Evolutionary conservation across 768 basidiomycete species (phyloP), one percentile per base, ranked within the genome.

Genomic region (Psilocybe subaeruginosa): DNA sequence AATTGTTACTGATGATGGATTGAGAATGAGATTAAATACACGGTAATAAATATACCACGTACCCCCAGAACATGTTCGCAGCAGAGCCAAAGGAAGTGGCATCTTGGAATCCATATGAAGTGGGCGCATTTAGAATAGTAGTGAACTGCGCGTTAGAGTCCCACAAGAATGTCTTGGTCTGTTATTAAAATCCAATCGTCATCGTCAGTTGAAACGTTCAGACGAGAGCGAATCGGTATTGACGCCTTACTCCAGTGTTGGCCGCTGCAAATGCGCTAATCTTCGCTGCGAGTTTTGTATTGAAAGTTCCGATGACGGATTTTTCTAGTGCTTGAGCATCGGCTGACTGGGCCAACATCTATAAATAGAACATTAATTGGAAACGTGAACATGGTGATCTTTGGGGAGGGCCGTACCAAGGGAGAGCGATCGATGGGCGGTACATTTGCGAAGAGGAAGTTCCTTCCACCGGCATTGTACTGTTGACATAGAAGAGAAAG

Each of bases 1-100:
- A 83, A 67, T 82, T 77, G 61, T 86, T 84, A 12, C 85, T 85
- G 56, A 3, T 8, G n/a, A n/a, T 17, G 55, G 31, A 23, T 23
- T 23, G 17, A 39, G 55, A 37, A 14, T 19, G 16, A 53, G 33
- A 35, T 7, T 7, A 11, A 35, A 7, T 35, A 7, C 33, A 35
- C 11, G 33, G 33, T 35, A 35, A 35, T 35, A 7, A 11, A 3
- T 35, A 35, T 35, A 11, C 19, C 0, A 46, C 81, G 55, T 63
- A 84, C 83, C 80, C 82, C 85, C 85, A 86, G 77, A 86, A 86
- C 50, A 78, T 71, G 9, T 77, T 77, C 5, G 76, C 39, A 17
- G 70, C 74, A 8, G 68, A 70, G 14, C 84, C 84, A 59, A 73
- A 82, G 0, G 80, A 76, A 1, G 79, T 79, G 3, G 77, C 78